Evolutionary conservation across 805 yeast genomes (phyloP), one percentile per base, ranked within the genome.

Genomic region (Hermanozyma aechmeae): DNA sequence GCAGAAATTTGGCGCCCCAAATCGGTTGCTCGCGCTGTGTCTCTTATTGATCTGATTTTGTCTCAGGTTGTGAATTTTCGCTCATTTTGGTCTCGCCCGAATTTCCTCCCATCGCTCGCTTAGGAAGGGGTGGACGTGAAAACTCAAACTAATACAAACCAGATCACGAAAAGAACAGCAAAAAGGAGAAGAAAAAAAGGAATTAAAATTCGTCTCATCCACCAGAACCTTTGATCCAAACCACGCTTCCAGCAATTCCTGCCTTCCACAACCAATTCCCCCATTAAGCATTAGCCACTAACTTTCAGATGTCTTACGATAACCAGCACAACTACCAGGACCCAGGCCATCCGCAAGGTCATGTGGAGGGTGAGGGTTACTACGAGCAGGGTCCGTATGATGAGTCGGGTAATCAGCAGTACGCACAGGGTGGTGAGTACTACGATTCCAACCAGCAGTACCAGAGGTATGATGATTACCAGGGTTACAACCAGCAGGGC

Each of bases 291-390:
- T n/a, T n/a, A n/a, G n/a, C n/a, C n/a, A 46, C 51, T 46, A 46
- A 46, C 51, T 18, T 7, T 24, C 25, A 63, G 73, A 72, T 72
- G 79, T 72, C 79, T 58, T 71, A 72, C 57, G 77, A 72, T 58
- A 60, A 56, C 50, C 51, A 58, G 49, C 58, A 59, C 40, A 62
- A 71, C 43, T 64, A 65, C 51, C 48, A 50, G 37, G 51, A 50
- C 36, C 51, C 50, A 33, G 42, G 42, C 48, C 54, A 46, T 17
- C 46, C 40, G 37, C 51, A 42, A 30, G 21, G 10, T 8, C 21
- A 18, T 18, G 43, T 39, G 26, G 45, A 39, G 46, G 48, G 39
- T 50, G 36, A 28, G 35, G 43, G 53, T 32, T 58, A 57, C 33
- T 50, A 50, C 33, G 65, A 61, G 37, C 62, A 56, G 46, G 56